Base-by-base conservation (phyloP, 192 early-diverging fungal genomes). In the Borealophlyctis nickersoniae region DNA sequence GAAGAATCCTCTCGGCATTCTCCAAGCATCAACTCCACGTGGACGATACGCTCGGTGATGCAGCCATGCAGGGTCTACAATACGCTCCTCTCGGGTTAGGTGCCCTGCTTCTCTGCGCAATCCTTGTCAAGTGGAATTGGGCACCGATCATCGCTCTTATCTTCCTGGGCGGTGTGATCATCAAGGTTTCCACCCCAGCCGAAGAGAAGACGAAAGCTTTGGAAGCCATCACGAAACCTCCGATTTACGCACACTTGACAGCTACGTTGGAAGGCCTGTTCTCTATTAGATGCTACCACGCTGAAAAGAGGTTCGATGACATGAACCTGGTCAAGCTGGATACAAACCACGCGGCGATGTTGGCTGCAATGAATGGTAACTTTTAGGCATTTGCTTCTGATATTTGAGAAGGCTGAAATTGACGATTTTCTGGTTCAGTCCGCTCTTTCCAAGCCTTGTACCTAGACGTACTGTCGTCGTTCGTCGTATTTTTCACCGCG, bases 241-340 rank as follows among this genome's bases (percentile, higher is more conserved):
- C 83, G 7, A 79, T 89, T 7, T 88, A 84, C 67, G 66, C 82
- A 5, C 87, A 89, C 67, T 69, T 89, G 53, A 77, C 86, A 2
- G 82, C 81, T 2, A 84, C 86, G 11, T 70, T 89, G 7, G 81
- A 86, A 55, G 87, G 87, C 1, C 74, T 89, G 3, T 73, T 81
- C 36, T 80, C 81, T 2, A 88, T 90, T 53, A 76, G 87, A 9
- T 78, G 84, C 19, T 90, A 87, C 60, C 72, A 77, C 52, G 85
- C 75, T 9, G 70, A 87, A 65, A 29, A 66, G 3, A 72, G 87
- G 28, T 86, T 90, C 61, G 82, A 84, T 57, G 62, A 62, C 13
- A 60, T 72, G 49, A 87, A 88, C 75, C 48, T 86, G 36, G 58
- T 34, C 4, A 73, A 70, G 35, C 76, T 89, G 23, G 84, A 89